Evolutionary conservation across 2,329 filamentous ascomycete genomes (phyloP), one percentile per base, ranked within the genome.

Genomic region (Calonectria fujianensis): DNA sequence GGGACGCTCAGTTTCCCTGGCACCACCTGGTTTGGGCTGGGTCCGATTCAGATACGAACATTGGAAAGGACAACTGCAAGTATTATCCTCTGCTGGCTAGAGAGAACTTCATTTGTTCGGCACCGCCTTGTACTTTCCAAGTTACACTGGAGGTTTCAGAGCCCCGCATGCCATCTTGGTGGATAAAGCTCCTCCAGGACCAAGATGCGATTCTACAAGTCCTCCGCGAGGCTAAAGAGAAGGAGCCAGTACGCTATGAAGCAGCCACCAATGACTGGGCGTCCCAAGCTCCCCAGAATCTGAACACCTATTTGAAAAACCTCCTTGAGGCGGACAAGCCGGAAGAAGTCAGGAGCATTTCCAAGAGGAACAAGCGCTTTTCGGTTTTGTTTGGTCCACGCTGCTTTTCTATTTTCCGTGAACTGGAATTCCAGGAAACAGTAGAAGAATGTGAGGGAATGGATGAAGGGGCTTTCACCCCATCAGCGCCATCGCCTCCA

Each of bases 361-460:
- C 90, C 2, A 89, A 89, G 69, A 84, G 90, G 1, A 92, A 92
- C 77, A 91, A 91, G 80, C 87, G 88, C 18, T 92, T 91, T 70
- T 83, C 84, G 32, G 87, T 91, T 2, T 84, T 90, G 9, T 91
- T 92, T 72, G 89, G 90, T 0, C 84, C 85, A 6, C 86, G 88
- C 5, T 89, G 89, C 66, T 87, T 88, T 59, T 80, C 82, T 29
- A 85, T 92, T 16, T 89, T 91, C 77, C 83, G 82, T 18, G 85
- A 85, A 16, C 83, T 92, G 6, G 89, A 88, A 14, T 91, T 91
- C 59, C 77, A 82, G 3, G 88, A 90, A 77, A 80, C 83, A 3
- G 69, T 82, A 2, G 78, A 86, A 7, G 82, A 85, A 1, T 82
- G 82, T 11, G 84, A 82, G 2, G 86, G 82, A 2, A 84, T 89